phyloP scores from a whole-genome alignment of 805 yeast genomes.

The Cyberlindnera misumaiensis region DNA sequence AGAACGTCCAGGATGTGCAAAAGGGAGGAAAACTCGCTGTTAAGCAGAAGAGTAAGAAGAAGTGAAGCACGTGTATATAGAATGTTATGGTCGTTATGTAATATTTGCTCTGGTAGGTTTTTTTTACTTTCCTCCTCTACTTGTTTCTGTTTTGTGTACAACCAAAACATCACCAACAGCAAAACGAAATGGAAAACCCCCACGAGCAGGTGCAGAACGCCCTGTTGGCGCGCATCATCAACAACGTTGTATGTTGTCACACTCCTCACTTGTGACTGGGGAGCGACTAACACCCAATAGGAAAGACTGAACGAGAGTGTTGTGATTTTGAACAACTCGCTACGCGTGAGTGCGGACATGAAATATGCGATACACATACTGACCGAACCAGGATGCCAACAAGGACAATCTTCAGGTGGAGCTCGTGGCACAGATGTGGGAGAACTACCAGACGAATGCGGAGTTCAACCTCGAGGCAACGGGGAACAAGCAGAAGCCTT shows the following conservation, averaged over 20 bases:
- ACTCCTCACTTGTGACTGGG: conserved; percentile 23
- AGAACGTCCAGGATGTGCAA: conserved; percentile 46
- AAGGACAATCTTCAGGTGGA: conserved; percentile 63
- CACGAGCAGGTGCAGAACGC: conserved; percentile 79
- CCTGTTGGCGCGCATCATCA: conserved; percentile 65
- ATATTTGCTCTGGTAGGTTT: too few species aligned
- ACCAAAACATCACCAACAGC: neutral
- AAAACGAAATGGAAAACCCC: conserved; percentile 64
- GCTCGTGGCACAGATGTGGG: conserved; percentile 72
- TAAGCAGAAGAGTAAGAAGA: conserved; percentile 39
- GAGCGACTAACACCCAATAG: conserved; percentile 25
- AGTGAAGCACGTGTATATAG: conserved; percentile 13
- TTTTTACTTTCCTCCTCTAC: too few species aligned
- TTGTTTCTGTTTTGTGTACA: neutral
- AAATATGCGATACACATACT: neutral
- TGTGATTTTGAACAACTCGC: conserved; percentile 50
- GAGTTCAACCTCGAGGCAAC: conserved; percentile 65
- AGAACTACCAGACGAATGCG: conserved; percentile 62
- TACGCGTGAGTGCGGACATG: conserved; percentile 31
- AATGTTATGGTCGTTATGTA: too few species aligned
- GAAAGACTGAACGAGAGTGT: conserved; percentile 70
- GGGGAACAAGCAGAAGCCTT: conserved; percentile 35
- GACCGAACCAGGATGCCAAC: conserved; percentile 39
- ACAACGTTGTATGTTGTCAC: conserved; percentile 55
- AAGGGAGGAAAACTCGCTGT: conserved; percentile 47